Evolutionary conservation across 2,329 filamentous ascomycete species (phyloP), one percentile per base, ranked within the genome.

Genomic region (Chalara sp.): DNA sequence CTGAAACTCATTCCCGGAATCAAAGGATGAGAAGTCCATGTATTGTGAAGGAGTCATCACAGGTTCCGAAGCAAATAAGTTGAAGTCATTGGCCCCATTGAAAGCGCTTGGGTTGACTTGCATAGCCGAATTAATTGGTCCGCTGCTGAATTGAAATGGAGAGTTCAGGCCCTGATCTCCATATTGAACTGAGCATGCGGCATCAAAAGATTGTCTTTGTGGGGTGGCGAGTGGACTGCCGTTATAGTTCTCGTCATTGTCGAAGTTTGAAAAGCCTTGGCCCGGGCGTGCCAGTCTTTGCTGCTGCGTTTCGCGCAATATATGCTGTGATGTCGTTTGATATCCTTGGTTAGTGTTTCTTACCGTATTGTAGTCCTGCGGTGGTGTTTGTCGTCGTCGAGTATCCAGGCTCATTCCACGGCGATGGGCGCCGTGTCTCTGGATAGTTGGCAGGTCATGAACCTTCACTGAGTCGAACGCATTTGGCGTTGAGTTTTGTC

Each of bases 241-340:
- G 40, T 81, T 68, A 61, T 79, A 83, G 68, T 71, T 75, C 65
- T 80, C 80, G 70, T 71, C 61, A 58, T 65, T 65, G 57, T 62
- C 62, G 54, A 58, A 62, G 44, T 56, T 54, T 12, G 51, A 41
- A 51, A 59, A 64, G 39, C 61, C 56, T 53, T 61, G 76, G 79
- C 86, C 84, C 81, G 86, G 86, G 82, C 87, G 83, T 80, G 81
- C 80, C 79, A 83, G 79, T 80, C 81, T 82, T 76, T 90, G 87
- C 84, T 88, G 83, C 81, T 92, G 89, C 83, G 86, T 80, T 87
- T 88, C 87, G 85, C 85, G 86, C 84, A 89, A 80, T 74, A 82
- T 78, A 80, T 89, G 86, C 80, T 91, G 87, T 79, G 75, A 73
- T 65, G 61, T 65, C 72, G 74, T 71, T 62, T 64, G 60, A 61